Base-by-base conservation (phyloP, 257 asterid species). In the Ocimum tenuiflorum region DNA sequence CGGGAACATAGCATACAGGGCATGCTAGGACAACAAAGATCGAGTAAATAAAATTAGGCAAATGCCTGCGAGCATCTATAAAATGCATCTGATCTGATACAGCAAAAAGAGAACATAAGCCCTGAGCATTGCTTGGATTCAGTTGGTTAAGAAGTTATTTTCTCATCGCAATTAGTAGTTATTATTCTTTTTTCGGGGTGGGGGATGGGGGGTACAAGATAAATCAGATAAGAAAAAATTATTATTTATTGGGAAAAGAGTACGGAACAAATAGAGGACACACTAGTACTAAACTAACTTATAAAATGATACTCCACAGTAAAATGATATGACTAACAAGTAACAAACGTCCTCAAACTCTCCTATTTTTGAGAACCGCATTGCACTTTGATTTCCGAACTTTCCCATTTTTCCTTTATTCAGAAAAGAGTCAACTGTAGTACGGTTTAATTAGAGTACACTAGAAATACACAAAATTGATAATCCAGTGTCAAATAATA, bases 1-100 rank as follows among this genome's bases (percentile, higher is more conserved):
- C 91, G 12, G 95, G 89, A 62, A 85, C 63, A 61, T 90, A 94
- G 80, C 97, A 94, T 43, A 94, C 95, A 4, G 92, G 96, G 72
- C 99, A 94, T 68, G 97, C 97, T 90, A 91, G 77, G 75, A 73
- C 71, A 19, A 76, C 43, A 45, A 69, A 65, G 47, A 50, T 49
- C 45, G 63, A 48, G 13, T 33, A 68, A 64, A 69, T 66, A 38
- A 63, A 49, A 31, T 50, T 5, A 35, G 39, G 54, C 15, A 52
- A 35, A 23, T 42, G 55, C 6, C 10, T 33, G 19, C 9, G 12
- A 52, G 20, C 47, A 57, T 24, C 19, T n/a, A 38, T 38, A 23
- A 13, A 58, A 59, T 27, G 31, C 18, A 38, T 6, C 31, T 17
- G 31, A 14, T n/a, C n/a, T n/a, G n/a, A 33, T 46, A 36, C 38